These are phyloP conservation scores for Candolleomyces efflorescens DNA, from an alignment of 768 basidiomycete species.

Conservation along the genomic window DNA sequence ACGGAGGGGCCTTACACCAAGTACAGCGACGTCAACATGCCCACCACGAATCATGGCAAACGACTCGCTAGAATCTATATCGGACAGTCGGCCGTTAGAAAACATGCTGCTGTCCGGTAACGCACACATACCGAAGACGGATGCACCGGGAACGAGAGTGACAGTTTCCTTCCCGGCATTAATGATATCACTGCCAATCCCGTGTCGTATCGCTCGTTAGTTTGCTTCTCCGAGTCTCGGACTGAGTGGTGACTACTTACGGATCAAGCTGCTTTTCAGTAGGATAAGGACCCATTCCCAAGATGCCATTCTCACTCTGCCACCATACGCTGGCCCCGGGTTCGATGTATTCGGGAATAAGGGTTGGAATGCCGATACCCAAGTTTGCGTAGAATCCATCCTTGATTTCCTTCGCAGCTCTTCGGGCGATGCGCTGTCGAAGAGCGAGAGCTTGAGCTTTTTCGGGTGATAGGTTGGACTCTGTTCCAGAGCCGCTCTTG, in stretches of 20 bases:
- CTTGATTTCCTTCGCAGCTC: constrained; percentile 86
- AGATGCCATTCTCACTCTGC: constrained; percentile 88
- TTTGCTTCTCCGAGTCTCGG: not conserved
- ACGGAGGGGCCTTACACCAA: constrained; percentile 58
- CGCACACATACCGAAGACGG: constrained; percentile 71
- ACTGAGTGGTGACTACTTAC: constrained; percentile 40
- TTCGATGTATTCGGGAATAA: constrained; percentile 76
- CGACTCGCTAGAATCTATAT: constrained; percentile 80
- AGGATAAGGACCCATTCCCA: constrained; percentile 90
- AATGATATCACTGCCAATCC: constrained; percentile 66
- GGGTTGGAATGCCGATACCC: constrained; percentile 89
- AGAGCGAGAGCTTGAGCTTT: constrained; percentile 50
- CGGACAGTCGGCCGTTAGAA: constrained; percentile 2
- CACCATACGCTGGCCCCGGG: constrained; percentile 79
- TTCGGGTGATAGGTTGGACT: constrained; percentile 34
- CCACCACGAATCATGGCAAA: constrained; percentile 99
- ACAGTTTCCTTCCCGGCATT: constrained; percentile 96
- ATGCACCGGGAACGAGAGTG: constrained; percentile 87
- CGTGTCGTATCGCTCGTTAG: constrained; percentile 9
- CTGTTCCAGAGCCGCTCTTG: constrained; percentile 30
- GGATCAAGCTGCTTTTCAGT: constrained; percentile 75
- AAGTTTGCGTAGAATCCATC: constrained; percentile 87
- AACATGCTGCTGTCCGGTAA: not conserved
- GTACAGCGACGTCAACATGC: constrained; percentile 89
- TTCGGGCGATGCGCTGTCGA: constrained; percentile 74